A percentile compares a stretch with the other conserved stretches of the same genome.
Evolutionary conservation across 2,329 filamentous ascomycete species (phyloP).

Genomic region (Elsinoe perseae): DNA sequence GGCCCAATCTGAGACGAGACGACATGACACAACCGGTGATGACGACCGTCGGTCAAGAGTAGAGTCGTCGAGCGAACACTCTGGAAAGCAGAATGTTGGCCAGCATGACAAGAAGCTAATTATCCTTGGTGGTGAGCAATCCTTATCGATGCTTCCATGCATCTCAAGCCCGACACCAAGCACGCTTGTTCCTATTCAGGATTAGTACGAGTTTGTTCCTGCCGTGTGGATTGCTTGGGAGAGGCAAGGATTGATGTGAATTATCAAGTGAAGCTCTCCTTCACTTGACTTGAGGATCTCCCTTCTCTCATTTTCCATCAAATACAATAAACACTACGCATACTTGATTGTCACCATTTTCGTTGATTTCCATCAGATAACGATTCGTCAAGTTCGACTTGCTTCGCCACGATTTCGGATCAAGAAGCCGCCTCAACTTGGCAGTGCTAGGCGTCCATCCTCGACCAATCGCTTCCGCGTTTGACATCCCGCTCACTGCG

Average conservation of each 20-base stretch:
- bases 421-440: background rate
- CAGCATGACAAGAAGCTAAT: background rate
- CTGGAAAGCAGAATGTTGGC: background rate
- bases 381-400: no score
- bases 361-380: no score
- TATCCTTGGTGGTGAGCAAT: background rate
- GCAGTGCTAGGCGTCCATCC: background rate
- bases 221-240: conserved; percentile 3
- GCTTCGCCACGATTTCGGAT: no score
- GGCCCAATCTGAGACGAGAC: background rate
- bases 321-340: background rate
- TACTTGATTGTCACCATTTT: background rate
- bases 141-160: conserved; percentile 1
- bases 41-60: background rate
- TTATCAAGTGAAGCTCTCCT: background rate
- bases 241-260: background rate
- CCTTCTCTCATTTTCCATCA: background rate
- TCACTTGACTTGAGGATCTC: background rate
- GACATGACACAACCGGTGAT: background rate
- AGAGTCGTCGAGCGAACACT: background rate
- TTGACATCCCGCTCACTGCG: background rate
- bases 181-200: background rate
- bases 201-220: background rate
- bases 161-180: background rate
- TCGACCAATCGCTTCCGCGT: conserved; percentile 10